Base-by-base conservation (phyloP, 768 basidiomycete species). In the Hericium coralloides region DNA sequence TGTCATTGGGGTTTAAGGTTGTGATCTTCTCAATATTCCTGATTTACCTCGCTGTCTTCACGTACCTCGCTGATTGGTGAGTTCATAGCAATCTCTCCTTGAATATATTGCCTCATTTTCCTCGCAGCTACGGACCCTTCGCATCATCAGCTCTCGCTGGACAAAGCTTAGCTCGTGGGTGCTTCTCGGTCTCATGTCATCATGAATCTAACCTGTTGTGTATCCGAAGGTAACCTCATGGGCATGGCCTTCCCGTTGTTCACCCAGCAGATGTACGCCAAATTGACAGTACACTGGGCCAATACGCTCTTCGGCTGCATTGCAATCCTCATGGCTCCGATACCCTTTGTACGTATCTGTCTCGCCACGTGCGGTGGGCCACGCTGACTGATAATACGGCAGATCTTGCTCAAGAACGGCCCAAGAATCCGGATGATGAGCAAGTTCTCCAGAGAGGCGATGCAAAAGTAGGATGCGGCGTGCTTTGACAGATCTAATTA, bases 61-160 rank as follows among this genome's bases (percentile, higher is more conserved):
- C 75, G 20, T 80, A 78, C 55, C 68, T 82, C 15, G 76, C 80
- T 10, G 80, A 82, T 60, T 78, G 76, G 70, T 80, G 66, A 56
- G 74, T 61, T 8, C 4, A 26, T 12, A 31, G 31, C 10, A 9
- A 31, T 9, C 31, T 31, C 8, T 31, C 8, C 31, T 31, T 31
- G 31, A 31, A 31, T 31, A 31, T 31, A 31, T 31, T 31, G 31
- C 31, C 10, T 9, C 7, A 31, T 31, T 4, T 31, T 8, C 31
- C 2, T 31, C 31, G 12, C 25, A 76, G 76, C 59, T 74, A 75
- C 57, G 71, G 72, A 7, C 65, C 70, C 6, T 82, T 79, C 59
- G 77, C 82, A 1, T 81, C 79, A 6, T 79, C 77, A 10, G 82
- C 79, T 0, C 70, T 81, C 52, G 82, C 81, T 0, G 81, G 75